A percentile compares a stretch with the other conserved stretches of the same genome.
phyloP scores from a whole-genome alignment of 768 basidiomycete species.

The Roridomyces roridus region DNA sequence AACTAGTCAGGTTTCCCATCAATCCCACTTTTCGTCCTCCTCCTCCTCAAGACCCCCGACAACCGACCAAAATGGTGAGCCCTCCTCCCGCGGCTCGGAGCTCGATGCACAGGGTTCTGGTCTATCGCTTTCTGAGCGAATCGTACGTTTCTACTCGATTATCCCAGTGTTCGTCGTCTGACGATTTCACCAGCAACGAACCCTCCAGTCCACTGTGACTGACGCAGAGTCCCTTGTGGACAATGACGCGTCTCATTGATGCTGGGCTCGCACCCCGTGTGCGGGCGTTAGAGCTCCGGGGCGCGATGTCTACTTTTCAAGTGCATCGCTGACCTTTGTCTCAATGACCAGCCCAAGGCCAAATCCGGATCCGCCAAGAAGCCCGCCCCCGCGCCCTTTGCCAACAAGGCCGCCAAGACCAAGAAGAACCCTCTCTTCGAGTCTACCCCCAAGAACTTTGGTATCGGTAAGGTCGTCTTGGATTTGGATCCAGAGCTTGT shows the following conservation, averaged over 20 bases:
- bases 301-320: conserved; percentile 40
- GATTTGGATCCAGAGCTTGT: background rate
- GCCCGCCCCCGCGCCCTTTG: conserved; percentile 84
- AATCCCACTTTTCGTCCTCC: background rate
- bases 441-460: conserved; percentile 88
- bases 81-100: conserved; percentile 36
- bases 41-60: conserved; percentile 46
- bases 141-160: conserved; percentile 47
- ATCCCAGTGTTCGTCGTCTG: no score
- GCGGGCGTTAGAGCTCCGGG: conserved; percentile 64
- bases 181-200: background rate
- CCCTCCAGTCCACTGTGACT: conserved; percentile 2
- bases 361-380: conserved; percentile 80
- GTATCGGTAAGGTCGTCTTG: conserved; percentile 71
- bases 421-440: conserved; percentile 98
- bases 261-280: conserved; percentile 19
- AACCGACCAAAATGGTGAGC: conserved; percentile 59
- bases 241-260: conserved; percentile 14
- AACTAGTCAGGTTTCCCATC: background rate
- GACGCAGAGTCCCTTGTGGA: conserved; percentile 34
- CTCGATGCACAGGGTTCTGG: conserved; percentile 45
- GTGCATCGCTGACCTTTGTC: conserved; percentile 62
- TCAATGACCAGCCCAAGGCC: conserved; percentile 91
- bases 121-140: conserved; percentile 45
- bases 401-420: conserved; percentile 72